Evolutionary conservation across 176 grass and related monocot genomes (phyloP), one percentile per base, ranked within the genome.

Genomic region (Thinopyrum elongatum): DNA sequence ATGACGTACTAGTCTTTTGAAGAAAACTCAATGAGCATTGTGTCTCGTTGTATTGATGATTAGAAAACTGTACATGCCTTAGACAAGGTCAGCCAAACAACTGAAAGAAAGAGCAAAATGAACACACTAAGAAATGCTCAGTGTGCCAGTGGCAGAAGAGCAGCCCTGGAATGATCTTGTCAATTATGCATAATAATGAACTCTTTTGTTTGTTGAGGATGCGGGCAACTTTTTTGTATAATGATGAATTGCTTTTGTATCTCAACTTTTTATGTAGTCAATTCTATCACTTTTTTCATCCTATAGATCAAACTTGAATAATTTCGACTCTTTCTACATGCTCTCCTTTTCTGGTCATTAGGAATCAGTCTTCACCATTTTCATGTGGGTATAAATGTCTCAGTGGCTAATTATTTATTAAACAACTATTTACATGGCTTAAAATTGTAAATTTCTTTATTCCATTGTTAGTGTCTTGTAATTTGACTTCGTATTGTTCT

Each of bases 381-480:
- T 31, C 22, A 76, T 27, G 23, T 17, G 3, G 65, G 21, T 44
- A 58, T 80, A 41, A 38, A 65, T 55, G 22, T 78, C 9, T 65
- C 30, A 31, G 4, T 64, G 23, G 30, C 27, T 80, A 33, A 10
- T 64, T 28, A 67, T 28, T 62, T 74, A 21, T 64, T 51, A 55
- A 70, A 83, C 79, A 72, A 74, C 33, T 35, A 46, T 89, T 78
- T 84, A 8, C 65, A 73, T 74, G 73, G 13, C 19, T 79, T 53
- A 11, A 76, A 62, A 31, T 74, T 34, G 19, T 75, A 19, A 19
- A 36, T 55, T 65, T 73, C 2, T 74, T 10, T 84, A 61, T 6
- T 13, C 14, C 59, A 59, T 15, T 47, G 26, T 82, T 75, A 75
- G 3, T 67, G 27, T 60, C 36, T 76, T 16, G 22, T 80, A 76